Evolutionary conservation across 2,329 filamentous ascomycete genomes (phyloP).

Genomic region (Ceratocystis destructans): DNA sequence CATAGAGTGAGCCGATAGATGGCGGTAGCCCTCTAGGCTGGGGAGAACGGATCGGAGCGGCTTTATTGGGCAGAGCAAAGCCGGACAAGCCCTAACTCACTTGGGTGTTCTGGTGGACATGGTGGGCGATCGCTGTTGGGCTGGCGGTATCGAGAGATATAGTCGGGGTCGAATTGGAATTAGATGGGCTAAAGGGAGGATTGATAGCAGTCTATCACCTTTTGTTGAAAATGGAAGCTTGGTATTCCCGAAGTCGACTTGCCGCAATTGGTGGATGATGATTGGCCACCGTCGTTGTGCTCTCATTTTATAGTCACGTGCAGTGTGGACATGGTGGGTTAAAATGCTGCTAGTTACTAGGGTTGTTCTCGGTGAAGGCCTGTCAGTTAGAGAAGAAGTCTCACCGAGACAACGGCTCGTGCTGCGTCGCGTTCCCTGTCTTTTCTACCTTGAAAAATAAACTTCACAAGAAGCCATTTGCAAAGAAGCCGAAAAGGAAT

Average conservation of each 20-base stretch:
- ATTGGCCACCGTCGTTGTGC: constrained; percentile 3
- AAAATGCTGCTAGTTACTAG: not conserved
- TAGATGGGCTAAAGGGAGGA: not conserved
- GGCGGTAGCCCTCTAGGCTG: not conserved
- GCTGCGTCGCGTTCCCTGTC: not conserved
- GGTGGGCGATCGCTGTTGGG: constrained; percentile 22
- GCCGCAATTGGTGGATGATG: constrained; percentile 6
- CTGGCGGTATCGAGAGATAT: constrained; percentile 2
- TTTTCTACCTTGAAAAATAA: constrained; percentile 3
- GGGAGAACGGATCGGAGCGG: not conserved
- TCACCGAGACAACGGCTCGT: not conserved
- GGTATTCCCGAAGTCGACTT: not conserved
- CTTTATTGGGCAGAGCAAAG: not conserved
- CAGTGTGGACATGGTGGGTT: not conserved
- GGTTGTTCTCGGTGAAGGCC: not conserved
- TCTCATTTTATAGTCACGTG: constrained; percentile 1
- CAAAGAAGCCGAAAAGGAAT: not conserved
- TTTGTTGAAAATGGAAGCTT: constrained; percentile 3
- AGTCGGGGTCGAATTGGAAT: constrained; percentile 2
- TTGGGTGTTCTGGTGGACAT: constrained; percentile 33
- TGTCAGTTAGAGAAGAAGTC: too few species aligned
- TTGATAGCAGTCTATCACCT: not conserved
- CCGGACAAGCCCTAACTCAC: constrained; percentile 25
- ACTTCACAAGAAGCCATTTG: not conserved
- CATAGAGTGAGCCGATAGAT: not conserved